A percentile compares a stretch with the other conserved stretches of the same genome.
Conservation (phyloP, 1,284 basidiomycete genomes). For the Gymnopus androsaceus region DNA sequence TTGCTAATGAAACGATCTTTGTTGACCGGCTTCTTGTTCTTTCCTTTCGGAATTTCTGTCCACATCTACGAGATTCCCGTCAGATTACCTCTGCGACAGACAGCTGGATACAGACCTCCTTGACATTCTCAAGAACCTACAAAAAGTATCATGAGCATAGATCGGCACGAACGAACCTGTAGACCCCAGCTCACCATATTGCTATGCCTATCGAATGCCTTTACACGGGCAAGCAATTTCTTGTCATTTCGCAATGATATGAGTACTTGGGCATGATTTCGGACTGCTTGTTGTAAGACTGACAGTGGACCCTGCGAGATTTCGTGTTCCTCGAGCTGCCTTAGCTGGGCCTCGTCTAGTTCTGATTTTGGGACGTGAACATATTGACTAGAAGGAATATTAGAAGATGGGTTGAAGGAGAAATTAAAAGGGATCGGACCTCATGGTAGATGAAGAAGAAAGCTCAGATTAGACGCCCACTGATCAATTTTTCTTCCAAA, state of each 20-base stretch:
- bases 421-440: conserved; percentile 7
- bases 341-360: conserved; percentile 94
- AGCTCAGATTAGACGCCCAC: conserved; percentile 7
- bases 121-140: conserved; percentile 94
- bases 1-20: conserved; percentile 99
- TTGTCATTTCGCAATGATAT: conserved; percentile 99
- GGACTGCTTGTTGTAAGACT: conserved; percentile 97
- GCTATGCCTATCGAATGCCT: conserved; percentile 98
- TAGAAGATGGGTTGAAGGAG: conserved; percentile 11
- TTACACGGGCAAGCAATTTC: conserved; percentile 95
- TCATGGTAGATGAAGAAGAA: conserved; percentile 18
- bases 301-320: conserved; percentile 96
- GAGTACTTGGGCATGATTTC: conserved; percentile 97
- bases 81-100: not conserved
- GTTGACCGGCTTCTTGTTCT: conserved; percentile 98
- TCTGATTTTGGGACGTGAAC: conserved; percentile 96
- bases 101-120: conserved; percentile 65
- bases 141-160: not conserved
- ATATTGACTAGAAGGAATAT: conserved; percentile 74
- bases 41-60: conserved; percentile 97
- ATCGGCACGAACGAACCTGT: not conserved
- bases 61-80: conserved; percentile 84
- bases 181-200: conserved; percentile 86
- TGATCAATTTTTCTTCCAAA: conserved; percentile 15
- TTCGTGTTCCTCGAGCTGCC: conserved; percentile 95